phyloP scores from a whole-genome alignment of 345 rosid genomes.

The Microcos paniculata region DNA sequence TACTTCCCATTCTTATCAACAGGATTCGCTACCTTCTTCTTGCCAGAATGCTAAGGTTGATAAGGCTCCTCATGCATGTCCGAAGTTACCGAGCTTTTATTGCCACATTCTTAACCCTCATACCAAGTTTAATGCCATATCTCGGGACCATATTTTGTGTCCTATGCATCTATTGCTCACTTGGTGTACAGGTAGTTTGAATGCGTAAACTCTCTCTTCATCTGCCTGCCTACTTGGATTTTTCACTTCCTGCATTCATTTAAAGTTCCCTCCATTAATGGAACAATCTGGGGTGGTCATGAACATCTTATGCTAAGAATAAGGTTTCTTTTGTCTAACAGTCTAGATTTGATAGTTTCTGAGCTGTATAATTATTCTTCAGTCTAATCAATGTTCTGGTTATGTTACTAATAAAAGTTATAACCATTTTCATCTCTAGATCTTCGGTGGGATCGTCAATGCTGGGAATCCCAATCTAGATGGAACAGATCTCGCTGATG shows the following conservation, averaged over 20 bases:
- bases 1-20: slow-evolving; percentile 24
- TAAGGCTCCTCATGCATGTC: slow-evolving; percentile 84
- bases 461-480: slow-evolving; percentile 73
- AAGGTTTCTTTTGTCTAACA: background rate
- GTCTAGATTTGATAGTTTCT: background rate
- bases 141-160: slow-evolving; percentile 87
- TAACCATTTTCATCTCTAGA: slow-evolving; percentile 32
- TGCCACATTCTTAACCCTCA: slow-evolving; percentile 82
- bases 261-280: background rate
- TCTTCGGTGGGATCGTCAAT: slow-evolving; percentile 91
- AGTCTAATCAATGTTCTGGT: background rate
- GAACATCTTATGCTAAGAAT: background rate
- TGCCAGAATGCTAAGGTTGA: slow-evolving; percentile 89
- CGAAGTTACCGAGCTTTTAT: slow-evolving; percentile 76
- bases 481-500: slow-evolving; percentile 58
- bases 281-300: background rate
- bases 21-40: slow-evolving; percentile 99
- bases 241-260: background rate
- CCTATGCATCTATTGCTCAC: slow-evolving; percentile 85
- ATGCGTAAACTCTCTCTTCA: background rate
- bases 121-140: slow-evolving; percentile 97
- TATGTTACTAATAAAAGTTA: background rate
- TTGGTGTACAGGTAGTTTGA: slow-evolving; percentile 79
- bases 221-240: background rate
- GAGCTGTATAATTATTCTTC: slow-evolving; percentile 8